Base-by-base conservation (phyloP, 1,139 yeast species). In the Kodamaea derodonti region DNA sequence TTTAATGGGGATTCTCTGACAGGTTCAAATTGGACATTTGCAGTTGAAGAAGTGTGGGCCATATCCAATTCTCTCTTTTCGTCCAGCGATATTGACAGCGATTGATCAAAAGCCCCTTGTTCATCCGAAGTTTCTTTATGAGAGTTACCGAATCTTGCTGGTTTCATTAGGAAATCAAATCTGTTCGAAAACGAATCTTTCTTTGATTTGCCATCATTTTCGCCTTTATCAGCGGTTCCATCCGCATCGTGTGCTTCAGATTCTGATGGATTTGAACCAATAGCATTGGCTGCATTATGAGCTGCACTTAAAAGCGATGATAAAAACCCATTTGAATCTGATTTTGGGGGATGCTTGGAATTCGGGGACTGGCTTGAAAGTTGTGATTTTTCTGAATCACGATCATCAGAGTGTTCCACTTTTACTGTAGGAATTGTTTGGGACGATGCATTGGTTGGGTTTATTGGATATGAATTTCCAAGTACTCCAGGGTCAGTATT, bases 1-100 rank as follows among this genome's bases (percentile, higher is more conserved):
- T 73, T 68, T 16, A 82, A 52, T 0, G 84, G 72, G 24, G 78
- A 64, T 40, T 74, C 68, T 27, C 80, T 63, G 1, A 83, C 56
- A 0, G 90, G 78, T 43, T 72, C 75, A 47, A 84, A 84, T 32
- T 70, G 76, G 14, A 69, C 64, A 35, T 55, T 55, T 10, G 60
- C 18, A 14, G 35, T 34, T 2, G 31, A 24, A 12, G 34, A 27
- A 13, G 26, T 5, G n/a, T 20, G 23, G n/a, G 20, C 16, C 4
- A 24, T 12, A 16, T 13, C 17, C 8, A 24, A 31, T 10, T 34
- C 38, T 13, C 35, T 34, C 15, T 25, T 20, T 3, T 29, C 36
- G 8, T 14, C 18, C 23, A 15, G 20, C 15, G 30, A n/a, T n/a
- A 10, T 12, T 4, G 23, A 4, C 20, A 27, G 12, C 11, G 30